Evolutionary conservation across 1,284 basidiomycete species (phyloP).

Genomic region (Inonotus hispidus): DNA sequence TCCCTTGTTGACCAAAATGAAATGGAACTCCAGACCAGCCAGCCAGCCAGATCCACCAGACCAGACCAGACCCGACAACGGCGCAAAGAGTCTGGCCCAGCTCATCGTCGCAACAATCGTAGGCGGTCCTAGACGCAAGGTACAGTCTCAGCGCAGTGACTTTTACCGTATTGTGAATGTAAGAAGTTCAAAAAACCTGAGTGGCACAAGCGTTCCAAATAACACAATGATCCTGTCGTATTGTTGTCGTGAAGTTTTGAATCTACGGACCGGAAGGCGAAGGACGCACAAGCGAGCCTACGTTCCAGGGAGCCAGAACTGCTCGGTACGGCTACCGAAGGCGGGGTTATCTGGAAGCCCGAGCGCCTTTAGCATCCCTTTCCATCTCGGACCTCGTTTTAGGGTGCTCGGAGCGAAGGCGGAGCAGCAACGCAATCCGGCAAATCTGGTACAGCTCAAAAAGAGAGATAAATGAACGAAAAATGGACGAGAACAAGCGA

Average conservation of each 20-base stretch:
- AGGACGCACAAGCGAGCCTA: neutral
- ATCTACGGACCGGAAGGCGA: neutral
- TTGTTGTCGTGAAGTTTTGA: too few species aligned
- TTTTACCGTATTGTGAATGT: neutral
- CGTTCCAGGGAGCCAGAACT: neutral
- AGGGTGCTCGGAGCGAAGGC: neutral
- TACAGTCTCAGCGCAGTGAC: neutral
- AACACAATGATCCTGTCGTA: too few species aligned
- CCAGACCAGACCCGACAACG: too few species aligned
- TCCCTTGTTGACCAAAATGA: neutral
- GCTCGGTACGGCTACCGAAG: neutral
- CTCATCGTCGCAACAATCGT: neutral
- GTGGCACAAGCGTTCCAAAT: too few species aligned
- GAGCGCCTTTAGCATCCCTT: neutral
- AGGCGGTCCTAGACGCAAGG: neutral
- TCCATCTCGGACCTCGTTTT: neutral
- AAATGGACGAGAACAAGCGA: neutral
- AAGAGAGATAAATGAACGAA: neutral
- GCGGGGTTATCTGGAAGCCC: neutral
- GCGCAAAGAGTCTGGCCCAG: neutral
- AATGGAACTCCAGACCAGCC: neutral
- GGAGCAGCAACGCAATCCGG: neutral
- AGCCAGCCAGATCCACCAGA: too few species aligned
- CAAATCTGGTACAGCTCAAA: neutral
- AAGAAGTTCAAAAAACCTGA: neutral